phyloP scores from a whole-genome alignment of 2,329 filamentous ascomycete species.

The Plectosphaerella plurivora region DNA sequence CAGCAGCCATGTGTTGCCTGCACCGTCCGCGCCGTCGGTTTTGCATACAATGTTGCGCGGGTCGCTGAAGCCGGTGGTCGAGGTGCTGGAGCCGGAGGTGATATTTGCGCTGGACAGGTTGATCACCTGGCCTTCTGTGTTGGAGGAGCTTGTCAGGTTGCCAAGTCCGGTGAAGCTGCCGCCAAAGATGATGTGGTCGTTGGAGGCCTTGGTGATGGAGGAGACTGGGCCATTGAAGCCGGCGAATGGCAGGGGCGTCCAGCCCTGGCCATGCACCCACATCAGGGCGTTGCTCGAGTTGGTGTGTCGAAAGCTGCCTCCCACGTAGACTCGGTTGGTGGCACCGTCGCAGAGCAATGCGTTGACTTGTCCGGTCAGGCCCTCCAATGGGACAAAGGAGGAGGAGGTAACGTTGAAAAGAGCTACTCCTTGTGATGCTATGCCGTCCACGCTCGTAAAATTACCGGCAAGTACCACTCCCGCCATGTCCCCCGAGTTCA shows the following conservation, averaged over 20 bases:
- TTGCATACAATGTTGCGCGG: conserved; percentile 83
- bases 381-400: conserved; percentile 68
- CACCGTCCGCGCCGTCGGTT: conserved; percentile 56
- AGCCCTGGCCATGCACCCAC: conserved; percentile 66
- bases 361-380: conserved; percentile 77
- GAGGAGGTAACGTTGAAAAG: conserved; percentile 72
- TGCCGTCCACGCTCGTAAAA: conserved; percentile 82
- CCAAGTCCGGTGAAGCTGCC: conserved; percentile 85
- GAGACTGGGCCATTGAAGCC: conserved; percentile 93
- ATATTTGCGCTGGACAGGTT: conserved; percentile 80
- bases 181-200: conserved; percentile 87
- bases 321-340: conserved; percentile 80
- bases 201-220: conserved; percentile 74
- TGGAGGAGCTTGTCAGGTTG: conserved; percentile 66
- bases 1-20: conserved; percentile 81
- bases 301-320: conserved; percentile 73
- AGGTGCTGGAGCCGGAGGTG: conserved; percentile 58
- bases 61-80: conserved; percentile 62
- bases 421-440: conserved; percentile 73
- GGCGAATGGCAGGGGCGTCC: conserved; percentile 79
- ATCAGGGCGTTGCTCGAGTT: conserved; percentile 89
- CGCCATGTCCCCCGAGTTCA: conserved; percentile 60
- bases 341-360: conserved; percentile 77
- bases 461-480: conserved; percentile 87
- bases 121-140: conserved; percentile 71